A percentile compares a stretch with the other conserved stretches of the same genome.
These are phyloP conservation scores for Pseudocercospora macadamiae DNA, from an alignment of 2,329 filamentous ascomycete genomes.

Conservation along the genomic window DNA sequence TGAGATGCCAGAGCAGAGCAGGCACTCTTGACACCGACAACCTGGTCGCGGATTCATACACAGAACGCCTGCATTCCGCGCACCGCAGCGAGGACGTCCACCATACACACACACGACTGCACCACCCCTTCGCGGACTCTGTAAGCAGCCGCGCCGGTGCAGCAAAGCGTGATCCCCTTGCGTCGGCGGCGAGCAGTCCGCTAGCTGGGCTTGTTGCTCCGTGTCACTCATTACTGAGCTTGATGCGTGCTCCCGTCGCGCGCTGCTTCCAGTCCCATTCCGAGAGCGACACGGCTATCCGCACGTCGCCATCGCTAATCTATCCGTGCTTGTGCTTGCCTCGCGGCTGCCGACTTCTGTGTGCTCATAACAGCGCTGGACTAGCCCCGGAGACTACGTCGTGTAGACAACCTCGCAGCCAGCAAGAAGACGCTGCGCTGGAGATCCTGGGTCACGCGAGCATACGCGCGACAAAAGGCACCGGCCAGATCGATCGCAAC, in stretches of 20 bases:
- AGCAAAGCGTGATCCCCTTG: slow-evolving; percentile 14
- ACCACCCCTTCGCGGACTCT: not conserved
- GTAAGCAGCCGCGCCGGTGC: slow-evolving; percentile 15
- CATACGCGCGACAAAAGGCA: slow-evolving; percentile 11
- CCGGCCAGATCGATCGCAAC: slow-evolving; percentile 14
- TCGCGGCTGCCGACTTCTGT: slow-evolving; percentile 25
- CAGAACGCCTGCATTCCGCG: slow-evolving; percentile 7
- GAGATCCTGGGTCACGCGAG: slow-evolving; percentile 19
- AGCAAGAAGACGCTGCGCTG: not conserved
- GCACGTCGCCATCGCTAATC: slow-evolving; percentile 24
- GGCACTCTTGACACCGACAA: slow-evolving; percentile 3
- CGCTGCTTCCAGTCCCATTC: slow-evolving; percentile 8
- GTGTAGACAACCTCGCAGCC: slow-evolving; percentile 5
- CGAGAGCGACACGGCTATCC: slow-evolving; percentile 16
- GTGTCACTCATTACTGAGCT: slow-evolving; percentile 9
- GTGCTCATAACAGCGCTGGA: slow-evolving; percentile 15
- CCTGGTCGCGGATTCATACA: slow-evolving; percentile 9
- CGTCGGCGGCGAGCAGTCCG: slow-evolving; percentile 1
- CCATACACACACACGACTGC: not conserved
- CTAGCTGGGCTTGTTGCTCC: slow-evolving; percentile 1
- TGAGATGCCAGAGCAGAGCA: not conserved
- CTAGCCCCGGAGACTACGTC: slow-evolving; percentile 3
- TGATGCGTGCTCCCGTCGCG: slow-evolving; percentile 17
- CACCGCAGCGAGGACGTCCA: not conserved
- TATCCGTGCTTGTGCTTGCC: slow-evolving; percentile 22